Base-by-base conservation (phyloP, 495 filamentous ascomycete genomes). In the Oleoguttula mirabilis region DNA sequence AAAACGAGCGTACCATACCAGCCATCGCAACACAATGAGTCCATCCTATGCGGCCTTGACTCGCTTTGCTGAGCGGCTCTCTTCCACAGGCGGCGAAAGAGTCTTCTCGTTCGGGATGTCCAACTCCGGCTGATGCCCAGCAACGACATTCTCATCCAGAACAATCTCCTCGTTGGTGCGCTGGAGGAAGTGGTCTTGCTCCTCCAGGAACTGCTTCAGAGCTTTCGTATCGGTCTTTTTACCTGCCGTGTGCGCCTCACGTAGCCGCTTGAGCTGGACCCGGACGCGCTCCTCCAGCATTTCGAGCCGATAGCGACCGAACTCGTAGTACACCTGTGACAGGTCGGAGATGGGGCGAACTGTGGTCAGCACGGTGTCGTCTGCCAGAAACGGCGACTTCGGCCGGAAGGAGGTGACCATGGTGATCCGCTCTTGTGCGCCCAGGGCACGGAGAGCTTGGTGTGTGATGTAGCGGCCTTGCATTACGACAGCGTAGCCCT, bases 401-500 rank as follows among this genome's bases (percentile, higher is more conserved):
- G 78, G 76, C 5, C 80, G 69, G 61, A 82, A 82, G 6, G 78
- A 81, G 4, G 79, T 82, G 19, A 83, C 79, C 67, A 80, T 77
- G 21, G 74, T 79, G 60, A 82, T 80, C 30, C 78, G 74, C 57
- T 82, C 80, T 15, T 70, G 69, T 8, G 67, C 65, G 23, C 78
- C 77, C 25, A 79, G 65, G 1, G 78, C 71, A 19, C 67, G 70
- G 17, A 84, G 66, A 17, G 80, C 80, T 52, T 76, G 72, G 54
- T 85, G 79, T 46, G 76, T 72, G 41, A 83, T 83, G 55, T 83
- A 82, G 23, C 77, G 70, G 16, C 79, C 80, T 60, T 84, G 79
- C 27, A 85, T 64, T 20, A 83, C 66, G 1, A 81, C 70, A 5
- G 75, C 77, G 34, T 67, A 79, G 21, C 79, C 79, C 79, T 82